Evolutionary conservation across 306 rosid genomes (phyloP).

Genomic region (Casuarina cunninghamiana): DNA sequence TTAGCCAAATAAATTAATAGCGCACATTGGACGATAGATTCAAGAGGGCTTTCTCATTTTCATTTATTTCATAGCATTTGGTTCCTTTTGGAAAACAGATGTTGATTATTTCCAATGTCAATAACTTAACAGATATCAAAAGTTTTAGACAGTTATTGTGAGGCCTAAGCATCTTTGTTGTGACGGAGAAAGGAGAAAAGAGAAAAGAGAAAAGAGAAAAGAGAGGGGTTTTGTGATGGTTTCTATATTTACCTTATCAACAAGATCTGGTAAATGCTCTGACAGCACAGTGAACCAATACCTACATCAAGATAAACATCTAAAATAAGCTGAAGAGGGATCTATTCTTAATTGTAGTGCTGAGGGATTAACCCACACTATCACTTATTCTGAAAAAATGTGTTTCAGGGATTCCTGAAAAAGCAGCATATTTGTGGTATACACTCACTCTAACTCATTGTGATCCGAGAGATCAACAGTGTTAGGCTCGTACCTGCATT

Average conservation of each 20-base stretch:
- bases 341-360: slow-evolving; percentile 6
- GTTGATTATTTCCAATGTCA: background rate
- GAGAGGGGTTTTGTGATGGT: slow-evolving; percentile 9
- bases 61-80: slow-evolving; percentile 2
- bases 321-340: slow-evolving; percentile 25
- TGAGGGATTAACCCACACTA: slow-evolving; percentile 5
- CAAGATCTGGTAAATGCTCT: slow-evolving; percentile 87
- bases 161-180: background rate
- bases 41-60: background rate
- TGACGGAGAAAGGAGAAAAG: background rate
- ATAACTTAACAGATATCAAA: background rate
- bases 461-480: slow-evolving; percentile 91
- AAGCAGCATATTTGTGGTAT: slow-evolving; percentile 5
- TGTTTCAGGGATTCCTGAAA: background rate
- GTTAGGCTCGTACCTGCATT: slow-evolving; percentile 90
- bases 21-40: background rate
- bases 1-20: slow-evolving; percentile 20
- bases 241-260: slow-evolving; percentile 69
- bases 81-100: background rate
- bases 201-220: background rate
- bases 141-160: background rate
- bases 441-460: slow-evolving; percentile 83
- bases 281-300: slow-evolving; percentile 90
- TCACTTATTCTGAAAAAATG: background rate
- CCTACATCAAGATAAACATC: slow-evolving; percentile 47